These are phyloP conservation scores for Gonapodya prolifera DNA, from an alignment of 192 early-diverging fungal species.

Conservation along the genomic window DNA sequence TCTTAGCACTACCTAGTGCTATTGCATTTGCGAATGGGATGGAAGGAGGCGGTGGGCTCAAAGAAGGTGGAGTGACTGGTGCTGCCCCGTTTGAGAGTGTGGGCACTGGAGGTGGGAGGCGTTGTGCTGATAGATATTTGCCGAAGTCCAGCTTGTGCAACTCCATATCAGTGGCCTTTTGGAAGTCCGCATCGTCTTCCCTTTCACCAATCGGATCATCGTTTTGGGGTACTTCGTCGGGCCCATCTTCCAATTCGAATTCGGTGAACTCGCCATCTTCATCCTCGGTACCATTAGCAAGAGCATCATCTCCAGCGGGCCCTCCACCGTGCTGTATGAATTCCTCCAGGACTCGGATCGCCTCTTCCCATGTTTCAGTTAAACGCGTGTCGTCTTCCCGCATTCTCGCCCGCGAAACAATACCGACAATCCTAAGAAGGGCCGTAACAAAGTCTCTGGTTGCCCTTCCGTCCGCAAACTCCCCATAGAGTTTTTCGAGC, in stretches of 20 bases:
- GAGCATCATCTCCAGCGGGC: not conserved
- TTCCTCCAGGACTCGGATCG: not conserved
- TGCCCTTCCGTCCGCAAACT: not conserved
- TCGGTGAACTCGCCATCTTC: not conserved
- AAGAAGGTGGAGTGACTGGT: not conserved
- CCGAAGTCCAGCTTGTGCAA: not conserved
- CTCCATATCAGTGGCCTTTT: not conserved
- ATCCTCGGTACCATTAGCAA: not conserved
- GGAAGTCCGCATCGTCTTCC: not conserved
- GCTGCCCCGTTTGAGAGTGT: not conserved
- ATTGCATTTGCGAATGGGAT: not conserved
- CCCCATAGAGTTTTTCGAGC: not conserved
- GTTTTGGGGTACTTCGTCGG: not conserved
- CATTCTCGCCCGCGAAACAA: not conserved
- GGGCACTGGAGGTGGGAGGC: not conserved
- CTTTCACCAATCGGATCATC: not conserved
- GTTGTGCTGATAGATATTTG: not conserved
- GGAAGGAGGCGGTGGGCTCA: not conserved
- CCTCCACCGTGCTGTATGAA: not conserved
- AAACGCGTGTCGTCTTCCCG: not conserved
- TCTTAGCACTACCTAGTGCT: not conserved
- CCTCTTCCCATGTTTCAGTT: not conserved
- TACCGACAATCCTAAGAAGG: not conserved
- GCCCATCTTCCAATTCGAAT: not conserved
- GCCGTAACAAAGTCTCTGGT: not conserved